A percentile compares a stretch with the other conserved stretches of the same genome.
These are phyloP conservation scores for Escallonia herrerae DNA, from an alignment of 129 eudicot genomes.

Conservation along the genomic window DNA sequence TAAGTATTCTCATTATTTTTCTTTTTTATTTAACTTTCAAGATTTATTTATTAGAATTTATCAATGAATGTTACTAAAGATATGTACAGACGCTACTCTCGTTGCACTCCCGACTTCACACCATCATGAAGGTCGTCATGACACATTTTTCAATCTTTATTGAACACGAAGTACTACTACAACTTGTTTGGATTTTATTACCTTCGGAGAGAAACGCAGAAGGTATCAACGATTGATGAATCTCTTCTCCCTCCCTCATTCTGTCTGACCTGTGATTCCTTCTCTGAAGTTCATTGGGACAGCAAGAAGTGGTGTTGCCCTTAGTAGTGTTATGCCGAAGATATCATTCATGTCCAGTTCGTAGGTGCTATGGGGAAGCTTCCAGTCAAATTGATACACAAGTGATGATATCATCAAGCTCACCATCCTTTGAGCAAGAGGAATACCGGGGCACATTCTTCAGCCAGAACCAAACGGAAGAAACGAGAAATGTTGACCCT, in stretches of 20 bases:
- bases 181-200: too few species aligned
- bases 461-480: constrained; percentile 46
- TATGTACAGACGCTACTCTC: too few species aligned
- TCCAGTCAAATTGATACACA: constrained; percentile 42
- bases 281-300: constrained; percentile 9
- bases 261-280: not conserved
- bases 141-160: too few species aligned
- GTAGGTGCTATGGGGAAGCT: constrained; percentile 25
- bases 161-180: too few species aligned
- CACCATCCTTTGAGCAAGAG: constrained; percentile 29
- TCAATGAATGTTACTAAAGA: too few species aligned
- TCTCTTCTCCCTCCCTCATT: too few species aligned
- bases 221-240: too few species aligned
- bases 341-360: constrained; percentile 27
- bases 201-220: not conserved
- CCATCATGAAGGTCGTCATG: too few species aligned
- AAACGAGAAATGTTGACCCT: constrained; percentile 31
- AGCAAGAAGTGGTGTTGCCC: constrained; percentile 35
- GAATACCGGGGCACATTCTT: constrained; percentile 41
- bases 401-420: constrained; percentile 34
- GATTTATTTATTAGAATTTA: too few species aligned
- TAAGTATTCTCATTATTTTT: too few species aligned
- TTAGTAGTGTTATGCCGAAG: constrained; percentile 29
- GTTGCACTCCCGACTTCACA: too few species aligned
- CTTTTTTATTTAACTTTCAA: too few species aligned